Percentiles rank a stretch among this genome's conserved stretches.
Conservation (phyloP, 305 asterid species). For the Euphrasia arctica region DNA sequence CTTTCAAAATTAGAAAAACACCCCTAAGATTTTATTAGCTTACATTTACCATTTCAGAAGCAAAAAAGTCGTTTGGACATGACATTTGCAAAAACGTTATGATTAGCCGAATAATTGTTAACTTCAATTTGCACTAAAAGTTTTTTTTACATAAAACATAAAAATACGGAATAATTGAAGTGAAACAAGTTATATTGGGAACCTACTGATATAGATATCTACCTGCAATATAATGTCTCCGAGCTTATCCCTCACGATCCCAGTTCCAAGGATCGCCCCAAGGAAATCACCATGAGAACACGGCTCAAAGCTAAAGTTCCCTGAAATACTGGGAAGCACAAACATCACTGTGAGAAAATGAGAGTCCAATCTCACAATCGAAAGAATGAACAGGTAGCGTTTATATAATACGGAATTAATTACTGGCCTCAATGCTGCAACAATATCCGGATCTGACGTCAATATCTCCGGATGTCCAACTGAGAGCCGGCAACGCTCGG, state of each 20-base stretch:
- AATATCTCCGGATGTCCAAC: slow-evolving; percentile 75
- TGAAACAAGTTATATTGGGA: slow-evolving; percentile 14
- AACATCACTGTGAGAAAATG: slow-evolving; percentile 24
- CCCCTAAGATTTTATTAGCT: no score
- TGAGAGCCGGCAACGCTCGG: slow-evolving; percentile 90
- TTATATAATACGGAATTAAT: not conserved
- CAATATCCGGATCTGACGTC: slow-evolving; percentile 68
- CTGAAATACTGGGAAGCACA: slow-evolving; percentile 59
- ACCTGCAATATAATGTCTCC: slow-evolving; percentile 94
- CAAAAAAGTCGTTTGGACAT: no score
- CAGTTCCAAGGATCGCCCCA: slow-evolving; percentile 88
- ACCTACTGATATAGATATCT: slow-evolving; percentile 9
- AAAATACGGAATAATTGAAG: not conserved
- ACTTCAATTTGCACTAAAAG: no score
- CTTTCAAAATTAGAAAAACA: no score
- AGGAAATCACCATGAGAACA: slow-evolving; percentile 96
- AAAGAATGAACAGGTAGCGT: slow-evolving; percentile 1
- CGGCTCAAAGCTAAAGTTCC: slow-evolving; percentile 76
- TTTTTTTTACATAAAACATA: not conserved
- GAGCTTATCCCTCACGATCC: slow-evolving; percentile 78
- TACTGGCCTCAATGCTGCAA: slow-evolving; percentile 76
- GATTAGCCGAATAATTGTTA: no score
- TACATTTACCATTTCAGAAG: no score
- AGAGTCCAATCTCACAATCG: not conserved
- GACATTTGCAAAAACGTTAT: no score